These are phyloP conservation scores for Karstenula rhodostoma DNA, from an alignment of 2,329 filamentous ascomycete species.

Conservation along the genomic window DNA sequence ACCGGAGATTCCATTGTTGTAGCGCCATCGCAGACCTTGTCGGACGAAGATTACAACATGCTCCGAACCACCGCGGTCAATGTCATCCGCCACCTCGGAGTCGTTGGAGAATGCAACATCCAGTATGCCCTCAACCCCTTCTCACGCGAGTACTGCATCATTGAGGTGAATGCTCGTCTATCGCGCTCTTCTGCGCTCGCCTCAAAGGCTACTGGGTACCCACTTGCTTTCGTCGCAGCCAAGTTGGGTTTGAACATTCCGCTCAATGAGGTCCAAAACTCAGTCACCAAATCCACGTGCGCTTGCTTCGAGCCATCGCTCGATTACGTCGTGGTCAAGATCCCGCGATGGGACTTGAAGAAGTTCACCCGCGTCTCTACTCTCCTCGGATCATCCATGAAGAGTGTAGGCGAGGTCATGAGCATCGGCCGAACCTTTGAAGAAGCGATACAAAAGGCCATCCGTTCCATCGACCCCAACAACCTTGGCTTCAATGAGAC, in stretches of 20 bases:
- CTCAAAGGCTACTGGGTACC: slow-evolving; percentile 97
- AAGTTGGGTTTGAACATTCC: slow-evolving; percentile 96
- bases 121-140: slow-evolving; percentile 97
- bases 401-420: slow-evolving; percentile 99
- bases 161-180: slow-evolving; percentile 96
- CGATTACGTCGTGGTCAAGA: slow-evolving; percentile 98
- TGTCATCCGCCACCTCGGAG: slow-evolving; percentile 94
- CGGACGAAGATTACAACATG: slow-evolving; percentile 99
- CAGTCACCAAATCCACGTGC: slow-evolving; percentile 92
- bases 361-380: slow-evolving; percentile 98
- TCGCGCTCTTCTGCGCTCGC: slow-evolving; percentile 94
- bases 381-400: slow-evolving; percentile 97
- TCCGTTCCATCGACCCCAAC: slow-evolving; percentile 92
- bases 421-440: slow-evolving; percentile 96
- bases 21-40: slow-evolving; percentile 94
- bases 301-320: slow-evolving; percentile 98
- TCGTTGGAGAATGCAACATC: slow-evolving; percentile 98
- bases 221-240: slow-evolving; percentile 93
- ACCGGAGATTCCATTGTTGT: slow-evolving; percentile 99
- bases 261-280: slow-evolving; percentile 95
- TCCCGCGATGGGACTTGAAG: slow-evolving; percentile 98
- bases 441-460: slow-evolving; percentile 98
- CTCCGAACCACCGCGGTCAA: slow-evolving; percentile 95
- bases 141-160: slow-evolving; percentile 97
- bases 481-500: slow-evolving; percentile 96